A percentile compares a stretch with the other conserved stretches of the same genome.
phyloP scores from a whole-genome alignment of 23 red algal species.

The Gracilaria vermiculophylla region DNA sequence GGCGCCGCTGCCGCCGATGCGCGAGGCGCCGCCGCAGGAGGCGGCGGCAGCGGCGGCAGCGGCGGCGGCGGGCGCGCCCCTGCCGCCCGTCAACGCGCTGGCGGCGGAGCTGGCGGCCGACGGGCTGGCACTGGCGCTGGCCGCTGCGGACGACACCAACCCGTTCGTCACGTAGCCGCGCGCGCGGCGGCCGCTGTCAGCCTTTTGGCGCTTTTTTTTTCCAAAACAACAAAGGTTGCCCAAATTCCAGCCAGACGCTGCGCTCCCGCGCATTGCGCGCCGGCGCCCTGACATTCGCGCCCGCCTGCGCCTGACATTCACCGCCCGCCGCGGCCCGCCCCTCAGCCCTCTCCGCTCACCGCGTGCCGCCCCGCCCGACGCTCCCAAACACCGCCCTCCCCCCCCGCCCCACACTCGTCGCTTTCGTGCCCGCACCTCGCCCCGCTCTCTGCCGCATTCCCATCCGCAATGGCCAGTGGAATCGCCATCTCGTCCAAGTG shows the following conservation, averaged over 20 bases:
- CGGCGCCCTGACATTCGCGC: not conserved
- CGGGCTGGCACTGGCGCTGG: not conserved
- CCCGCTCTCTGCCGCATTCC: too few relatives aligned
- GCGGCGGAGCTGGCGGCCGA: not conserved
- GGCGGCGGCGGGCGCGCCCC: not conserved
- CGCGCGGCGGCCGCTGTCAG: not conserved
- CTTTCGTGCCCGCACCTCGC: too few relatives aligned
- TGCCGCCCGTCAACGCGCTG: not conserved
- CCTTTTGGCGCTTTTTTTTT: not conserved
- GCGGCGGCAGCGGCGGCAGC: too few relatives aligned
- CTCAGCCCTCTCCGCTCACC: too few relatives aligned
- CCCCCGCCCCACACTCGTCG: not conserved
- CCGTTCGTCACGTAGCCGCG: constrained; percentile 3
- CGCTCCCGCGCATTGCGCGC: not conserved
- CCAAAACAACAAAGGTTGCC: too few relatives aligned
- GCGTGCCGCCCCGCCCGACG: too few relatives aligned
- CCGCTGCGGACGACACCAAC: not conserved
- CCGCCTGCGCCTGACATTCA: not conserved
- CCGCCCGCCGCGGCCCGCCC: too few relatives aligned
- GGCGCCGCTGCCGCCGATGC: too few relatives aligned
- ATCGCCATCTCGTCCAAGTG: constrained; percentile 45
- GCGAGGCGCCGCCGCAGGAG: too few relatives aligned
- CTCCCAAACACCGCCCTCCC: too few relatives aligned
- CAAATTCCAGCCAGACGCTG: not conserved
- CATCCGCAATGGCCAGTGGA: constrained; percentile 74